Evolutionary conservation across 495 filamentous ascomycete species (phyloP), one percentile per base, ranked within the genome.

Genomic region (Annulohypoxylon bovei): DNA sequence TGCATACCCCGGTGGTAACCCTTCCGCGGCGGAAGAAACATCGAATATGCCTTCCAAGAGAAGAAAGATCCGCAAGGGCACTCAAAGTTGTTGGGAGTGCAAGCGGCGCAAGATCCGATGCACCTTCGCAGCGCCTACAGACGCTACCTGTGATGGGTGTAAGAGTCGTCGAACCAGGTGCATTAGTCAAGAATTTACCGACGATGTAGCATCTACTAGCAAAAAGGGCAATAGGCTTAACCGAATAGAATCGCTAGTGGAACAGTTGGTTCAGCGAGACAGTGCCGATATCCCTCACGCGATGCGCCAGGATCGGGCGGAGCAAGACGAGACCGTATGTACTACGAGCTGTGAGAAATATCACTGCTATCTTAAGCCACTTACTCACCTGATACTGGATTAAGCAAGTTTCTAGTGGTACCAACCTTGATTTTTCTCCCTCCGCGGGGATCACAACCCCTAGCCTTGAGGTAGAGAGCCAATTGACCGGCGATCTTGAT

Each of bases 1-100:
- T 12, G n/a, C 16, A 33, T 20, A 35, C n/a, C 46, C 30, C 20
- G 4, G 3, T 16, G n/a, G 20, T 1, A 33, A 27, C n/a, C 22
- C 42, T 20, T 30, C 61, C 44, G 46, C 67, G 47, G 61, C 61
- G 44, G 49, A 12, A 20, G 25, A 35, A 2, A 20, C 18, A 60
- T 4, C 54, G 23, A 49, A 18, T 16, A 7, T 8, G 4, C 32
- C 22, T 4, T 14, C 67, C 23, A 78, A 72, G 52, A 73, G 74
- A 47, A 57, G 77, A 65, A 77, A 80, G 70, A 62, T 85, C 33
- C 80, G 83, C 18, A 87, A 85, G 62, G 84, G 84, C 11, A 86
- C 83, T 1, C 78, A 75, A 12, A 84, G 82, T 59, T 87, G 84
- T 65, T 85, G 83, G 82, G 84, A 85, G 64, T 86, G 84, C 73